Percentiles rank a stretch among this genome's conserved stretches.
phyloP scores from a whole-genome alignment of 2,329 filamentous ascomycete genomes.

The Didymella keratinophila region DNA sequence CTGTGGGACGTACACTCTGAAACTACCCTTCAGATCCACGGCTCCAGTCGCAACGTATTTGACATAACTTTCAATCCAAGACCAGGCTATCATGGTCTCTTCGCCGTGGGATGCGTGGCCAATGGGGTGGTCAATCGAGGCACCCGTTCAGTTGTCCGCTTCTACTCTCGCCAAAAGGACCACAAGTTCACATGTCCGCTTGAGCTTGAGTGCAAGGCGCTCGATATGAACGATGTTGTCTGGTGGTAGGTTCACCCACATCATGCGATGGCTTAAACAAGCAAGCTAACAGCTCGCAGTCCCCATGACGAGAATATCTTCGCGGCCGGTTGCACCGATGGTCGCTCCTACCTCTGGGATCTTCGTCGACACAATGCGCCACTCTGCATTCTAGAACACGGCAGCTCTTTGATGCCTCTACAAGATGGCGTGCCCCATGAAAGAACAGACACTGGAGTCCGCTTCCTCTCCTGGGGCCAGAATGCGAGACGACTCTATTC shows the following conservation, averaged over 20 bases:
- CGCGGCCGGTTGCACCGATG: constrained; percentile 67
- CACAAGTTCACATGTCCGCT: constrained; percentile 43
- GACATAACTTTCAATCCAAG: constrained; percentile 65
- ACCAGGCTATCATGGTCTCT: constrained; percentile 48
- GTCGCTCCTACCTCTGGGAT: constrained; percentile 68
- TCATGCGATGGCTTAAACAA: neutral
- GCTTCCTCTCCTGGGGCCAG: constrained; percentile 65
- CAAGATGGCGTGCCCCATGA: constrained; percentile 56
- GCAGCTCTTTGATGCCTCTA: constrained; percentile 59
- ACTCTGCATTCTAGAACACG: constrained; percentile 62
- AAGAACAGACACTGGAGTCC: constrained; percentile 64
- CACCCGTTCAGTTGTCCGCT: constrained; percentile 60
- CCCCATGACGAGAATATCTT: constrained; percentile 60
- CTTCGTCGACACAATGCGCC: constrained; percentile 55
- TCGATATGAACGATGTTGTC: constrained; percentile 68
- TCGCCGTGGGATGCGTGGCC: constrained; percentile 62
- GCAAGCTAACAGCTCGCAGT: constrained; percentile 32
- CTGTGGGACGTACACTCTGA: constrained; percentile 61
- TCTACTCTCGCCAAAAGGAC: constrained; percentile 53
- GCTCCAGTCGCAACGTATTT: constrained; percentile 63
- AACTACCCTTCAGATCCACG: constrained; percentile 52
- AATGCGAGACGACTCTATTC: constrained; percentile 63
- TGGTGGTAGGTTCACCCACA: constrained; percentile 51
- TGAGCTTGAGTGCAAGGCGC: constrained; percentile 64
- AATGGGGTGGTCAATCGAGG: constrained; percentile 46